Evolutionary conservation across 495 filamentous ascomycete genomes (phyloP), one percentile per base, ranked within the genome.

Genomic region (Talaromyces stipitatus): DNA sequence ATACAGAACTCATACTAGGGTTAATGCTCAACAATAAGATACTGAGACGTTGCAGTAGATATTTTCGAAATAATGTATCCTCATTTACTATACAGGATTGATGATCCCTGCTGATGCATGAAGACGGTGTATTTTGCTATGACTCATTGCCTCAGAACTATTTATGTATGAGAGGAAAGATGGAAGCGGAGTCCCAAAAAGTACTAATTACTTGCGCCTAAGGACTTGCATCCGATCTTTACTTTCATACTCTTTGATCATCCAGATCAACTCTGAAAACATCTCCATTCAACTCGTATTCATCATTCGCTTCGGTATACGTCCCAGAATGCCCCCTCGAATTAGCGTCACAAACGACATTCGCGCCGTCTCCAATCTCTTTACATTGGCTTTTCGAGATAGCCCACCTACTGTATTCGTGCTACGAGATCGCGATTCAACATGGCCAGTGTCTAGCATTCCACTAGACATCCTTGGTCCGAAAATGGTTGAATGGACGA

Each of bases 401-500:
- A 29, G 3, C 22, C 7, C 54, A 33, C 22, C 33, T 27, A 55
- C 54, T 9, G 54, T 30, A 1, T 55, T 28, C 24, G 54, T 55
- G 4, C 38, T 45, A 18, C 54, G 36, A 8, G 18, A n/a, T 27
- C 33, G 10, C 2, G 29, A 43, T 11, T 55, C 54, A 22, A 55
- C 32, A 43, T 55, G 54, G 54, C 32, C 32, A n/a, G 54, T 41
- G 8, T 28, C 54, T 4, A 46, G 11, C 4, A 55, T 55, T 18
- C 54, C 54, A 0, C 11, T 55, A 22, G 54, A 55, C 8, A 11
- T 55, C 24, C 23, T 43, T 6, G n/a, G 23, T n/a, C 54, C 54
- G 26, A 55, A 55, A 14, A 45, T 55, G 54, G 1, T 55, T 0
- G 54, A 55, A 27, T 43, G 54, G 54, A 55, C 38, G 9, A 55